A percentile compares a stretch with the other conserved stretches of the same genome.
phyloP scores from a whole-genome alignment of 2,329 filamentous ascomycete genomes.

The Diaporthe sp. region DNA sequence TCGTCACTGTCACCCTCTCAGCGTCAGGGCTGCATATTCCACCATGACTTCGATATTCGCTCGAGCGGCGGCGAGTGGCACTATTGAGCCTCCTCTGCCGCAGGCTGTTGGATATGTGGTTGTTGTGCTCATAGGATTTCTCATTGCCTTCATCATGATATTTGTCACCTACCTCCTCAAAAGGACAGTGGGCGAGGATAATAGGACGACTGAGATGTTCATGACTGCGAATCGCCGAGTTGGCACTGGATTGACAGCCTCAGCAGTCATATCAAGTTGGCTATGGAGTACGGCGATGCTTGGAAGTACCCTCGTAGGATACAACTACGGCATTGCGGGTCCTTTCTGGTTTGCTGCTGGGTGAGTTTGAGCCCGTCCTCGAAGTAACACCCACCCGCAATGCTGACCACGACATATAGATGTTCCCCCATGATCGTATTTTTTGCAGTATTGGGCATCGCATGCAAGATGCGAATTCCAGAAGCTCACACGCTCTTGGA shows the following conservation, averaged over 20 bases:
- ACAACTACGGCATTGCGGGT: constrained; percentile 67
- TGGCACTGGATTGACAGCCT: constrained; percentile 65
- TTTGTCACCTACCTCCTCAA: constrained; percentile 33
- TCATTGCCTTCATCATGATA: constrained; percentile 39
- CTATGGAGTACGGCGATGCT: constrained; percentile 68
- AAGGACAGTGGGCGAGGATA: constrained; percentile 33
- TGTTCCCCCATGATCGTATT: constrained; percentile 70
- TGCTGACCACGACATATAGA: constrained; percentile 19
- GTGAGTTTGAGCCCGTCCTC: background rate
- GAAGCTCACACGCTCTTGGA: constrained; percentile 69
- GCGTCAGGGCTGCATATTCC: no score
- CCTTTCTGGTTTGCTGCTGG: constrained; percentile 71
- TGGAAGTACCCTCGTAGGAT: constrained; percentile 64
- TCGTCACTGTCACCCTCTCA: constrained; percentile 9
- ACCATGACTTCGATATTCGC: constrained; percentile 7
- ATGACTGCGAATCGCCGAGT: constrained; percentile 62
- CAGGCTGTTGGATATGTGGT: constrained; percentile 39
- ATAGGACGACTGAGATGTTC: constrained; percentile 38
- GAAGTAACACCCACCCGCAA: accelerated
- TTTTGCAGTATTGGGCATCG: constrained; percentile 65
- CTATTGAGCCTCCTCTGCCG: constrained; percentile 35
- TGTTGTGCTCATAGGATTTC: constrained; percentile 36
- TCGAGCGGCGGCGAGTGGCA: constrained; percentile 19
- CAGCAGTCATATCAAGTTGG: constrained; percentile 69
- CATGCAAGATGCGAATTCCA: constrained; percentile 65